These are phyloP conservation scores for Puccinia horiana DNA, from an alignment of 1,284 basidiomycete genomes.

Conservation along the genomic window DNA sequence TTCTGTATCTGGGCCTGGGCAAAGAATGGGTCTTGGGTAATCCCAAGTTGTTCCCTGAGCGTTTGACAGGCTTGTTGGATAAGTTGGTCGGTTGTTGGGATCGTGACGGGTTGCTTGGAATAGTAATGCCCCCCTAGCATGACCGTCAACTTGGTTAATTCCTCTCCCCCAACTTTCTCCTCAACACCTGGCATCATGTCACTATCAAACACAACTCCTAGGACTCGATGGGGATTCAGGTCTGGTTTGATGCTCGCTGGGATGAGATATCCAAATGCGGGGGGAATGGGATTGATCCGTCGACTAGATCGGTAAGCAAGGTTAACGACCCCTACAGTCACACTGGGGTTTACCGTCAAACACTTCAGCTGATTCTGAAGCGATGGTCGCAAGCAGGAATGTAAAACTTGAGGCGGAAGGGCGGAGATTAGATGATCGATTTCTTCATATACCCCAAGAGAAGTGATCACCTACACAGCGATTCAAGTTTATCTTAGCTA, in stretches of 20 bases:
- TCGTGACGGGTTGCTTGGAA: constrained; percentile 58
- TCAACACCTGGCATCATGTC: constrained; percentile 58
- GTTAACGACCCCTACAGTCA: constrained; percentile 70
- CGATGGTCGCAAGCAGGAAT: constrained; percentile 54
- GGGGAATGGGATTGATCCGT: constrained; percentile 58
- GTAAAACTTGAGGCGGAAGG: constrained; percentile 52
- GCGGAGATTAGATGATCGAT: constrained; percentile 52
- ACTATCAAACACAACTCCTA: constrained; percentile 68
- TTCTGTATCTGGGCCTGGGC: constrained; percentile 66
- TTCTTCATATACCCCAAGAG: not conserved
- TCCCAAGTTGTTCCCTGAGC: constrained; percentile 64
- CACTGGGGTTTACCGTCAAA: constrained; percentile 58
- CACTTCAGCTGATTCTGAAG: constrained; percentile 67
- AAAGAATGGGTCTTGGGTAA: constrained; percentile 19
- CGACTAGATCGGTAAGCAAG: constrained; percentile 66
- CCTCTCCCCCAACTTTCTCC: constrained; percentile 54
- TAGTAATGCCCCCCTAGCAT: constrained; percentile 86
- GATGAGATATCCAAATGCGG: constrained; percentile 91
- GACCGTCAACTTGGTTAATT: constrained; percentile 72
- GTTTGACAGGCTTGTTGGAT: constrained; percentile 59
- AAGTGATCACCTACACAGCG: not conserved
- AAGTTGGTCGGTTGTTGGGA: constrained; percentile 49
- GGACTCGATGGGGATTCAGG: constrained; percentile 57
- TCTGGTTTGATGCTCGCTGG: constrained; percentile 70
- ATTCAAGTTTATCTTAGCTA: not conserved